A percentile compares a stretch with the other conserved stretches of the same genome.
Evolutionary conservation across 1,284 basidiomycete genomes (phyloP).

Genomic region (Spongispora temasekensis): DNA sequence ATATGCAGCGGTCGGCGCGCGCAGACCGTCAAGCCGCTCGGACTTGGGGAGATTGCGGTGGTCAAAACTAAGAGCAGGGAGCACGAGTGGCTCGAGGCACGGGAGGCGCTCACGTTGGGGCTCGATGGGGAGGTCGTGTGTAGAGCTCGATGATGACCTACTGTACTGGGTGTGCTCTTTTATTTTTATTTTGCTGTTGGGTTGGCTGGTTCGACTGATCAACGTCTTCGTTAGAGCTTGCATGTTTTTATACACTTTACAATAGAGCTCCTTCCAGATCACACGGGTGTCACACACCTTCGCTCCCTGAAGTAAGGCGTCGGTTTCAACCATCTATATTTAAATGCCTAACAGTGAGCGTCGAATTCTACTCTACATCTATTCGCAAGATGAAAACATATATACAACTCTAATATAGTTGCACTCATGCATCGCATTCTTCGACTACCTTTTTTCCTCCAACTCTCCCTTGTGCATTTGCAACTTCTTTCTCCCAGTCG

Average conservation of each 20-base stretch:
- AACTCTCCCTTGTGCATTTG: constrained; percentile 46
- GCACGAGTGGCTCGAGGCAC: constrained; percentile 62
- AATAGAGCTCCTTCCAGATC: no score
- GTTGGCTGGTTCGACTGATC: no score
- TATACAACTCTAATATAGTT: neutral
- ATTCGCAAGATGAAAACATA: neutral
- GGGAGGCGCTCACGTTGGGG: constrained; percentile 60
- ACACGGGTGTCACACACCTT: no score
- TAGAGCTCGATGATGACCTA: constrained; percentile 56
- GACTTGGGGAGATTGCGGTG: constrained; percentile 86
- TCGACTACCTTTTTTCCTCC: constrained; percentile 15
- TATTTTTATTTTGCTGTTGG: neutral
- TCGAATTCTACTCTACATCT: neutral
- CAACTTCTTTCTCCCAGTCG: constrained; percentile 65
- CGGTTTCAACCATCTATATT: no score
- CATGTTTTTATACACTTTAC: no score
- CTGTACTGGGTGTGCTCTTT: neutral
- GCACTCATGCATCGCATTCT: neutral
- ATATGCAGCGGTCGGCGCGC: constrained; percentile 75
- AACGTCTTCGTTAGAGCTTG: neutral
- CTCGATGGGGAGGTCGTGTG: constrained; percentile 75
- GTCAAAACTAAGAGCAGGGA: constrained; percentile 71
- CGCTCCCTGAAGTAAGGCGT: no score
- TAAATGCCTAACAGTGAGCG: neutral
- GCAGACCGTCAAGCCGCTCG: constrained; percentile 71